Conservation (phyloP, 2,329 filamentous ascomycete species). For the Sarocladiaceae sp. region DNA sequence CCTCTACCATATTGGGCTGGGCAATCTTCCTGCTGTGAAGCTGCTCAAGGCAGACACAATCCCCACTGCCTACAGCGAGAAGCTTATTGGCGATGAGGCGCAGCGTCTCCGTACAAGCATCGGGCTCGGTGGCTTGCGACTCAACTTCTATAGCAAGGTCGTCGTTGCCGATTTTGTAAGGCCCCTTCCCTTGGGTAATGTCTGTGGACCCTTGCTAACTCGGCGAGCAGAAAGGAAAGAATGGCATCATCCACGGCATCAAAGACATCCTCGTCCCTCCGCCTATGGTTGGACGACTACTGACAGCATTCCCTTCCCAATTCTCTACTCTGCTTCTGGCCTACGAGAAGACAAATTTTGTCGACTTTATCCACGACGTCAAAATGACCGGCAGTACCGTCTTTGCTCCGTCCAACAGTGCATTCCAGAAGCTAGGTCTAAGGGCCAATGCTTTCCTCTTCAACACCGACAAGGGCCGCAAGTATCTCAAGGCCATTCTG, state of each 20-base stretch:
- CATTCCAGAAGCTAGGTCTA: constrained; percentile 70
- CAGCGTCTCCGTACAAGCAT: constrained; percentile 69
- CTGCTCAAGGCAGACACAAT: constrained; percentile 69
- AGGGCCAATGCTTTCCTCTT: constrained; percentile 80
- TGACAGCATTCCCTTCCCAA: constrained; percentile 61
- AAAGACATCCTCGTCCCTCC: constrained; percentile 73
- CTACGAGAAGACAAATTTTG: constrained; percentile 67
- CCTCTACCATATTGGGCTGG: constrained; percentile 67
- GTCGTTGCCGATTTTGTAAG: constrained; percentile 64
- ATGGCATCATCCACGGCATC: constrained; percentile 76
- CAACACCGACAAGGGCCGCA: constrained; percentile 61
- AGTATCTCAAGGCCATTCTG: constrained; percentile 71
- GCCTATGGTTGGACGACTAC: constrained; percentile 45
- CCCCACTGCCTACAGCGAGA: constrained; percentile 57
- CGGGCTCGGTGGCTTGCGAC: constrained; percentile 52
- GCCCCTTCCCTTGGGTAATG: constrained; percentile 9
- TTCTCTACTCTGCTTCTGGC: constrained; percentile 77
- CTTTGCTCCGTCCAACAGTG: constrained; percentile 74
- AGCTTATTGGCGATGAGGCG: constrained; percentile 53
- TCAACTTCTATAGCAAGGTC: constrained; percentile 74
- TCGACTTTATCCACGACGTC: constrained; percentile 50
- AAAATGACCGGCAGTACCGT: constrained; percentile 60
- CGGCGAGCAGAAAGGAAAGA: constrained; percentile 55
- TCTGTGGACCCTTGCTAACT: not conserved
- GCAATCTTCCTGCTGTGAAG: constrained; percentile 57